These are phyloP conservation scores for Colletotrichum horii DNA, from an alignment of 2,329 filamentous ascomycete genomes.

Conservation along the genomic window DNA sequence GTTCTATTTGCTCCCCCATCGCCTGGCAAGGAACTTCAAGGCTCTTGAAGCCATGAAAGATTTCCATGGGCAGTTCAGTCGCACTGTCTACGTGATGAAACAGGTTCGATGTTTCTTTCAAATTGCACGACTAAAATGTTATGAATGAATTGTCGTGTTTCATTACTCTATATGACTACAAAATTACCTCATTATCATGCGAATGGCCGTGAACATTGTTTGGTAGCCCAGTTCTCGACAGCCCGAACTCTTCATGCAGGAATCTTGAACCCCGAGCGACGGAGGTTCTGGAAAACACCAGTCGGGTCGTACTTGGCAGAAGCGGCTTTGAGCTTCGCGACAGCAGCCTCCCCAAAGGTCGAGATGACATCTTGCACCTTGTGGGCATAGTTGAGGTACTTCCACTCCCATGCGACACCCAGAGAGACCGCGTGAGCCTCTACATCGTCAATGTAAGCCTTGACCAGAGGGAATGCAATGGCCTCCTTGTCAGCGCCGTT, in stretches of 20 bases:
- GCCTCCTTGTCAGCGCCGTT: constrained; percentile 36
- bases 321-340: constrained; percentile 34
- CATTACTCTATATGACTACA: accelerated
- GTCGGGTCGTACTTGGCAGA: constrained; percentile 41
- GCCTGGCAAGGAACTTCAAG: too few relatives aligned
- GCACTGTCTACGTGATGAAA: neutral
- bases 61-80: too few relatives aligned
- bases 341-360: constrained; percentile 41
- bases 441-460: constrained; percentile 35
- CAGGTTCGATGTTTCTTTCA: neutral
- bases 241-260: neutral
- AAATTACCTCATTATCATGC: neutral
- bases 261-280: constrained; percentile 37
- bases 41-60: too few relatives aligned
- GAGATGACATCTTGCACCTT: constrained; percentile 40
- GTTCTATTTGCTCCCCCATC: too few relatives aligned
- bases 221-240: accelerated
- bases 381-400: constrained; percentile 51
- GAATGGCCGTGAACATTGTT: accelerated
- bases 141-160: neutral
- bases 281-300: constrained; percentile 41
- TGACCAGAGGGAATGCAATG: constrained; percentile 39
- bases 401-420: constrained; percentile 31
- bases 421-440: constrained; percentile 29
- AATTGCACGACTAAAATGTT: neutral